A percentile compares a stretch with the other conserved stretches of the same genome.
These are phyloP conservation scores for Benincasa hispida DNA, from an alignment of 306 rosid species.

Conservation along the genomic window DNA sequence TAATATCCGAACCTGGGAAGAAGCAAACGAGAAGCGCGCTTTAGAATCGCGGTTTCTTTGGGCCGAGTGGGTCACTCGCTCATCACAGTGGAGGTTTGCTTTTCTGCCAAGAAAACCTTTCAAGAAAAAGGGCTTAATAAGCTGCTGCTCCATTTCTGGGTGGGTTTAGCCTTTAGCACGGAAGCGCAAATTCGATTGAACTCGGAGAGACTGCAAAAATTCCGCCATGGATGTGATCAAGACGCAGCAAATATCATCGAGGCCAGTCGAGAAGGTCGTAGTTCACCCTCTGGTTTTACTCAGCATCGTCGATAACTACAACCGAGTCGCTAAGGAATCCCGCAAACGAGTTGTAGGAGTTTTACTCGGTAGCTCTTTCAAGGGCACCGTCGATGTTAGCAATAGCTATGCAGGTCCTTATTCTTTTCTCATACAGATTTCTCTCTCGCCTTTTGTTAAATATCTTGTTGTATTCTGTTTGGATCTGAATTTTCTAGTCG, in stretches of 20 bases:
- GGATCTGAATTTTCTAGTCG: background rate
- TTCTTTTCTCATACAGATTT: background rate
- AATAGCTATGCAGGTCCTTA: slow-evolving; percentile 73
- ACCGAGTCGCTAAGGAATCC: slow-evolving; percentile 76
- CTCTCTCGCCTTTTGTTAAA: background rate
- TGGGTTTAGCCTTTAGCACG: background rate
- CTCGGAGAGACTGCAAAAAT: background rate
- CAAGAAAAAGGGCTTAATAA: background rate
- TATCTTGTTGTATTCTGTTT: background rate
- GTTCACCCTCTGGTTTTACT: slow-evolving; percentile 79
- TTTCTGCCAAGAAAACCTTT: slow-evolving; percentile 1
- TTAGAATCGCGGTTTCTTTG: background rate
- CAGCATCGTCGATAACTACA: slow-evolving; percentile 88
- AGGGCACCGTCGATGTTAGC: slow-evolving; percentile 78
- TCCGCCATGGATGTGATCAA: slow-evolving; percentile 68
- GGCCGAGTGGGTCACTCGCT: background rate
- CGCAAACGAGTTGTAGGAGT: slow-evolving; percentile 83
- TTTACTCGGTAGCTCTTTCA: slow-evolving; percentile 61
- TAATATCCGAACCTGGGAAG: background rate
- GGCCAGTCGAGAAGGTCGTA: slow-evolving; percentile 73
- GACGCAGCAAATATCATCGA: slow-evolving; percentile 62
- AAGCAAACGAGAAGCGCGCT: background rate
- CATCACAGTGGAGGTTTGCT: background rate
- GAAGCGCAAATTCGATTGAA: background rate
- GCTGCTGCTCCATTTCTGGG: background rate